Conservation (phyloP, 257 asterid species). For the Dorcoceras hygrometricum region DNA sequence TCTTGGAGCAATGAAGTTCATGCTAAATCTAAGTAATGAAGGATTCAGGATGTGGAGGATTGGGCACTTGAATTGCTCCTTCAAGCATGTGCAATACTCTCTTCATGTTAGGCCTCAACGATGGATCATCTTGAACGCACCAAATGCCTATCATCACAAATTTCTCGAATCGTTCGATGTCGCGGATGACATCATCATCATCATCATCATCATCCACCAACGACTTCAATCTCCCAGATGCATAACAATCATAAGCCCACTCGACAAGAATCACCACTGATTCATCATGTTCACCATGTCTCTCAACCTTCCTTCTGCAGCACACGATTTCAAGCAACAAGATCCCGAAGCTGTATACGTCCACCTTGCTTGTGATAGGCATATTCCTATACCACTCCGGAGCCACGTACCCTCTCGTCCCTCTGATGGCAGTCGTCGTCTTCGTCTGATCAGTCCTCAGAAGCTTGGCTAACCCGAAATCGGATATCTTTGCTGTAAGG, state of each 20-base stretch:
- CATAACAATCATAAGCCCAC: constrained; percentile 29
- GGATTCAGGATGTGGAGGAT: constrained; percentile 19
- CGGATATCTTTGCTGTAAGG: constrained; percentile 23
- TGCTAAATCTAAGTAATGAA: background rate
- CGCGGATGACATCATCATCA: no score
- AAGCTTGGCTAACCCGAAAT: constrained; percentile 33
- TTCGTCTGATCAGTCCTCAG: constrained; percentile 22
- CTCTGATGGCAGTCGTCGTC: constrained; percentile 23
- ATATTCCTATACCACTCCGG: constrained; percentile 37
- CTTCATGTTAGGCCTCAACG: constrained; percentile 37
- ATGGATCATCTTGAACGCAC: constrained; percentile 42
- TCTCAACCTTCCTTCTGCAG: constrained; percentile 15
- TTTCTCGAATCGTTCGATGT: constrained; percentile 15
- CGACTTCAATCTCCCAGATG: background rate
- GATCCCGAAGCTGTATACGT: constrained; percentile 37
- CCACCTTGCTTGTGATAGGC: constrained; percentile 25
- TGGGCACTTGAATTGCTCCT: constrained; percentile 33
- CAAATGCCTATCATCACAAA: constrained; percentile 35
- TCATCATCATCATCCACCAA: constrained; percentile 28
- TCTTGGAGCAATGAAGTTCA: no score
- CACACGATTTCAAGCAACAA: constrained; percentile 27
- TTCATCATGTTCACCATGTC: background rate
- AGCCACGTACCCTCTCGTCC: constrained; percentile 30
- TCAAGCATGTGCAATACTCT: constrained; percentile 35
- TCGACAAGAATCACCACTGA: constrained; percentile 4